Percentiles rank a stretch among this genome's conserved stretches.
phyloP scores from a whole-genome alignment of 202 grass and related monocot species.

The Bolboschoenoplectus hybrid region DNA sequence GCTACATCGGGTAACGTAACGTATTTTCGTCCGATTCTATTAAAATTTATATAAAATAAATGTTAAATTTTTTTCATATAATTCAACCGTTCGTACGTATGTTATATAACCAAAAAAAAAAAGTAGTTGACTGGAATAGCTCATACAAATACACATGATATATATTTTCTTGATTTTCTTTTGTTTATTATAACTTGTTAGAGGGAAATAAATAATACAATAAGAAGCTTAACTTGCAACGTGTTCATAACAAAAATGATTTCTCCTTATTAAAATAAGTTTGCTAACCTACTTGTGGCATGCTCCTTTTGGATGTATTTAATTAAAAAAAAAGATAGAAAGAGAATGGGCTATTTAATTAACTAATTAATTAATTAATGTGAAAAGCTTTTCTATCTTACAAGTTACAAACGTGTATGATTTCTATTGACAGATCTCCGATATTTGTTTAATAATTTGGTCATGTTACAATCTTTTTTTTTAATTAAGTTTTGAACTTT shows the following conservation, averaged over 20 bases:
- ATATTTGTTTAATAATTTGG: background rate
- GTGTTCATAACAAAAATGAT: background rate
- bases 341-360: no score
- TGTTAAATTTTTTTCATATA: no score
- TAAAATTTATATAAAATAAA: no score
- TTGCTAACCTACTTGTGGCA: background rate
- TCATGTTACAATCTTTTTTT: background rate
- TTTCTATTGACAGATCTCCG: background rate
- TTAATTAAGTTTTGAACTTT: no score
- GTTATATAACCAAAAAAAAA: no score
- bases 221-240: background rate
- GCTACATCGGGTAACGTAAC: no score
- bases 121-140: no score
- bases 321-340: background rate
- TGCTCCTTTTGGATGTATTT: background rate
- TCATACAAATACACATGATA: background rate
- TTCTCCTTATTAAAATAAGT: background rate
- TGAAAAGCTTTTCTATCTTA: background rate
- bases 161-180: background rate
- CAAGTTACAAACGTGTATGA: background rate
- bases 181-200: background rate
- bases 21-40: no score
- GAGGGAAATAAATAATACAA: background rate
- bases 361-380: background rate
- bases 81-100: no score